Conservation (phyloP, 2,329 filamentous ascomycete species). For the Colletotrichum salicis region DNA sequence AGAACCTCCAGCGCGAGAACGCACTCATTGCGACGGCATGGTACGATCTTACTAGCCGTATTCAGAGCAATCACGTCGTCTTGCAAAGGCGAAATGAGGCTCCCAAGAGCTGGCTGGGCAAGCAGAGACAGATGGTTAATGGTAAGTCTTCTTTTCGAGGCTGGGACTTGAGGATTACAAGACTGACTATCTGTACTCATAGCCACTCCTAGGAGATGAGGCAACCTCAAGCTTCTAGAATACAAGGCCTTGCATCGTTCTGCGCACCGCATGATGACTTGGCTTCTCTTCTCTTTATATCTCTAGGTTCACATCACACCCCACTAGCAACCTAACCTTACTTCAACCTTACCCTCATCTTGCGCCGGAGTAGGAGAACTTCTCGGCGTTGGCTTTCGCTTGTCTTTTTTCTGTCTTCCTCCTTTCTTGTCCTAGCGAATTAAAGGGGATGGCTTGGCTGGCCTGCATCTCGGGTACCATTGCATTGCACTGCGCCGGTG, state of each 20-base stretch:
- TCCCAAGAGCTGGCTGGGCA: slow-evolving; percentile 85
- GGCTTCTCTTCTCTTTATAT: background rate
- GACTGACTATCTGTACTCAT: slow-evolving; percentile 2
- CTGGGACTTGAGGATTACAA: background rate
- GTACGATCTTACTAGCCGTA: slow-evolving; percentile 81
- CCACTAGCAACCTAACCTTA: background rate
- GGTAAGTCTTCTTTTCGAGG: slow-evolving; percentile 48
- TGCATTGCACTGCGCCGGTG: slow-evolving; percentile 28
- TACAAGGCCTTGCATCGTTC: background rate
- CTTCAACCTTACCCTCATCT: background rate
- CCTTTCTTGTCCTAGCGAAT: background rate
- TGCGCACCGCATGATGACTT: background rate
- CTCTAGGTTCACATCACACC: background rate
- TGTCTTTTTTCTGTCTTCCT: background rate
- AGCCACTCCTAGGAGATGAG: slow-evolving; percentile 39
- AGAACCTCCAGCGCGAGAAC: slow-evolving; percentile 81
- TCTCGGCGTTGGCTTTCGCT: background rate
- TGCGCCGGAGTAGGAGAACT: background rate
- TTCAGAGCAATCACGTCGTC: slow-evolving; percentile 86
- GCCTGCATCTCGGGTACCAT: slow-evolving; percentile 26
- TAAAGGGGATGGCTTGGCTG: slow-evolving; percentile 18
- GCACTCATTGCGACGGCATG: slow-evolving; percentile 83
- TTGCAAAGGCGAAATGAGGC: slow-evolving; percentile 79
- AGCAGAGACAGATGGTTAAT: slow-evolving; percentile 79
- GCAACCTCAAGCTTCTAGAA: background rate